A percentile compares a stretch with the other conserved stretches of the same genome.
Conservation (phyloP, 345 rosid species). For the Eucalyptus lansdowneana region DNA sequence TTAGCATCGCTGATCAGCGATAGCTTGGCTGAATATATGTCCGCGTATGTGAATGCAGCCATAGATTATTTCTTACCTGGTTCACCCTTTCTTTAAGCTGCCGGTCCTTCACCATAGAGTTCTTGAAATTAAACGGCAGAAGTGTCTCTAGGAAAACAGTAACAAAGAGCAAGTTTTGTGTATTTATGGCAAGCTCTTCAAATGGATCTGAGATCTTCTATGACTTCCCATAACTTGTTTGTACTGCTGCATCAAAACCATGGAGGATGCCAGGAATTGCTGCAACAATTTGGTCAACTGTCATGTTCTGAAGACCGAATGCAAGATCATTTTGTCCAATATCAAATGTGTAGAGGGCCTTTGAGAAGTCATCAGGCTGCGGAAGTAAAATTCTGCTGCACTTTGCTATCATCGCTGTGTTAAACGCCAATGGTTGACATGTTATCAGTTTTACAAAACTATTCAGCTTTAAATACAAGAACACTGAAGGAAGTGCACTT, state of each 20-base stretch:
- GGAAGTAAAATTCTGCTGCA: not conserved
- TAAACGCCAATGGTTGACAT: not conserved
- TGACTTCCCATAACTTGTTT: slow-evolving; percentile 1
- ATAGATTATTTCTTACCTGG: slow-evolving; percentile 10
- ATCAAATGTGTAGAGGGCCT: slow-evolving; percentile 25
- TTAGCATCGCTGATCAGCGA: slow-evolving; percentile 8
- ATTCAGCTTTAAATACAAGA: not conserved
- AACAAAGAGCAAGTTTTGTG: not conserved
- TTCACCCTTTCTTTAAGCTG: slow-evolving; percentile 14
- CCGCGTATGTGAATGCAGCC: slow-evolving; percentile 17
- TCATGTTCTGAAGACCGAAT: slow-evolving; percentile 6
- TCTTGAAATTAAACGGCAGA: not conserved
- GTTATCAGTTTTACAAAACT: not conserved
- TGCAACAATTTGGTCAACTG: slow-evolving; percentile 17
- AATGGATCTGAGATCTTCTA: not conserved
- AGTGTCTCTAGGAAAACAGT: not conserved
- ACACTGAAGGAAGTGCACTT: not conserved
- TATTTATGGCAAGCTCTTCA: no score
- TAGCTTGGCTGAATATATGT: slow-evolving; percentile 24
- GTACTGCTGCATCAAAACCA: slow-evolving; percentile 13
- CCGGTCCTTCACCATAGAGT: slow-evolving; percentile 15
- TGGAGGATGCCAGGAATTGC: slow-evolving; percentile 11
- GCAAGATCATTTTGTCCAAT: slow-evolving; percentile 42
- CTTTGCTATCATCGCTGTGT: not conserved
- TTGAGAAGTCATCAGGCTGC: not conserved